These are phyloP conservation scores for Botryotinia globosa DNA, from an alignment of 2,329 filamentous ascomycete genomes.

Conservation along the genomic window DNA sequence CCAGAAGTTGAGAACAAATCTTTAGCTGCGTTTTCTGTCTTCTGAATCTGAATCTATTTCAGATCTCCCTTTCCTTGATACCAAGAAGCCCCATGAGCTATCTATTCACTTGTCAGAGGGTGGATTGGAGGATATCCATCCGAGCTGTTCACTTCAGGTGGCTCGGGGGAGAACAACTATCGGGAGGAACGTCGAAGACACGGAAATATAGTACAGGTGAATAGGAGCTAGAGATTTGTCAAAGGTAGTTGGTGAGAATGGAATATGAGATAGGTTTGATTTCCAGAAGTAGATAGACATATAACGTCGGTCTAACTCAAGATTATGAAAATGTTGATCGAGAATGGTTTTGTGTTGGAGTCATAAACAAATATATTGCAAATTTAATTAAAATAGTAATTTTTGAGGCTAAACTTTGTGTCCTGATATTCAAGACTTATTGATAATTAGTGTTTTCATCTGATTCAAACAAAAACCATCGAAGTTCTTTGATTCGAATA, in stretches of 20 bases:
- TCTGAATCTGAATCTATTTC: not conserved
- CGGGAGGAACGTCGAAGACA: not conserved
- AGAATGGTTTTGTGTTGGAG: not conserved
- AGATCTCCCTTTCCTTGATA: not conserved
- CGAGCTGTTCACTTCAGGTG: not conserved
- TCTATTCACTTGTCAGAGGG: not conserved
- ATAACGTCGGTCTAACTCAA: not conserved
- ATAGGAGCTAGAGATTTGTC: not conserved
- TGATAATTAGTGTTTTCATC: not conserved
- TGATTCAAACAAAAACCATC: not conserved
- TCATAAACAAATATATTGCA: not conserved
- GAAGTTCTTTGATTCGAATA: not conserved
- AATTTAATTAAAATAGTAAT: not conserved
- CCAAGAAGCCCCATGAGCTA: fast-evolving
- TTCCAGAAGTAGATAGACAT: not conserved
- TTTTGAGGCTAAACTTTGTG: not conserved
- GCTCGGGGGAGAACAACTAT: not conserved
- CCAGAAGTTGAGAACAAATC: not conserved
- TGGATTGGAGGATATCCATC: not conserved
- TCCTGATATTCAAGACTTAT: not conserved
- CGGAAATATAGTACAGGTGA: not conserved
- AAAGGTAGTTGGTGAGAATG: not conserved
- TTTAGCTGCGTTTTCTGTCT: not conserved
- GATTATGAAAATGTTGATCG: not conserved
- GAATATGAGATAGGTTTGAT: not conserved